phyloP scores from a whole-genome alignment of 306 rosid species.

The Prosopis cineraria region DNA sequence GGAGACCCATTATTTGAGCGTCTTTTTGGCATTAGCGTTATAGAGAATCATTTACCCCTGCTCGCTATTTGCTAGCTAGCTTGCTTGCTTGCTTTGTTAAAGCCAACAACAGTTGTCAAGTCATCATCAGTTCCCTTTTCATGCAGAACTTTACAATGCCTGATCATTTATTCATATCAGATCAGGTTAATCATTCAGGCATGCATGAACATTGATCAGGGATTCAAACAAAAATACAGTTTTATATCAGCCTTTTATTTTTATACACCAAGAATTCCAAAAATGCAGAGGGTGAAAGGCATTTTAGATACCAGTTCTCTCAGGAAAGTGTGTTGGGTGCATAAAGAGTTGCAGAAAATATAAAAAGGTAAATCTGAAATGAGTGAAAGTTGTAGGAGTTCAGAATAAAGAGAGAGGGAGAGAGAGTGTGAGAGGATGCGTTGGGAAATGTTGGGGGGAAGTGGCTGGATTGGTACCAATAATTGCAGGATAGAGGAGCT shows the following conservation, averaged over 20 bases:
- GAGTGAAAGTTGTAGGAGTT: not conserved
- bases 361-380: not conserved
- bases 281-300: not conserved
- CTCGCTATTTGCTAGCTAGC: not conserved
- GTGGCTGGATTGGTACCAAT: constrained; percentile 44
- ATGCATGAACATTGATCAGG: not conserved
- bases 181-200: not conserved
- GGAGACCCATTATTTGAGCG: constrained; percentile 36
- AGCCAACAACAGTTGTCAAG: not conserved
- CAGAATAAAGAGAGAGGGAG: constrained; percentile 15
- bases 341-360: not conserved
- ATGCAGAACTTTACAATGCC: not conserved
- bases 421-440: constrained; percentile 25
- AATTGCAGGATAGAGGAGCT: constrained; percentile 48
- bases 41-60: constrained; percentile 20
- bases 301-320: constrained; percentile 1
- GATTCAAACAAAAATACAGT: not conserved
- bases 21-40: constrained; percentile 7
- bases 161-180: not conserved
- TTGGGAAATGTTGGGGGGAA: constrained; percentile 17
- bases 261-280: not conserved
- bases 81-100: constrained; percentile 6
- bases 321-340: constrained; percentile 3
- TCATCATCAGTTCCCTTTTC: constrained; percentile 23
- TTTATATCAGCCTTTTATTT: not conserved